Conservation (phyloP, 139 green algal genomes). For the Nannochloris sp. region DNA sequence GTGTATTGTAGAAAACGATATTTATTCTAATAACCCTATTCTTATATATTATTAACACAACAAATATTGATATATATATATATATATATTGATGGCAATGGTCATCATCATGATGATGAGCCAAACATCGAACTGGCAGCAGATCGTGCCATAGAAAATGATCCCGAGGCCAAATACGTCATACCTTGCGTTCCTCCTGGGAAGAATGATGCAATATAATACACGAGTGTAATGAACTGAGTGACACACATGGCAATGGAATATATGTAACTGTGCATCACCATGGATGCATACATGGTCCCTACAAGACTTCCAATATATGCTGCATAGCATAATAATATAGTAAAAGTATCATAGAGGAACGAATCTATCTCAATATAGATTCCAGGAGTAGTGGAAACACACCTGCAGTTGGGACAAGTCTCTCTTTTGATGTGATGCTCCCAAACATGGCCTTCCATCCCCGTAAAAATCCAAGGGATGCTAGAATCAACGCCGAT, state of each 20-base stretch:
- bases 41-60: too few species aligned
- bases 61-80: too few species aligned
- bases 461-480: constrained; percentile 68
- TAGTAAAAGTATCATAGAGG: neutral
- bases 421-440: constrained; percentile 70
- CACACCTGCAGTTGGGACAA: constrained; percentile 52
- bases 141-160: neutral
- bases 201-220: constrained; percentile 89
- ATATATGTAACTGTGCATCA: constrained; percentile 83
- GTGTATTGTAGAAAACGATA: too few species aligned
- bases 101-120: too few species aligned
- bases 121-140: constrained; percentile 6
- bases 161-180: constrained; percentile 1
- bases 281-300: constrained; percentile 77
- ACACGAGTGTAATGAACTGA: constrained; percentile 77
- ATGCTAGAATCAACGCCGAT: constrained; percentile 63
- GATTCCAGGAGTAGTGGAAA: neutral
- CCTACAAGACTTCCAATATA: constrained; percentile 68
- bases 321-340: constrained; percentile 30
- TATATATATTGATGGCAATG: too few species aligned
- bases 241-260: constrained; percentile 62
- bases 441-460: constrained; percentile 71
- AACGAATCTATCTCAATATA: neutral
- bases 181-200: constrained; percentile 67
- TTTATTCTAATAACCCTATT: too few species aligned